These are phyloP conservation scores for Colletotrichum sp. DNA, from an alignment of 2,329 filamentous ascomycete species.

Conservation along the genomic window DNA sequence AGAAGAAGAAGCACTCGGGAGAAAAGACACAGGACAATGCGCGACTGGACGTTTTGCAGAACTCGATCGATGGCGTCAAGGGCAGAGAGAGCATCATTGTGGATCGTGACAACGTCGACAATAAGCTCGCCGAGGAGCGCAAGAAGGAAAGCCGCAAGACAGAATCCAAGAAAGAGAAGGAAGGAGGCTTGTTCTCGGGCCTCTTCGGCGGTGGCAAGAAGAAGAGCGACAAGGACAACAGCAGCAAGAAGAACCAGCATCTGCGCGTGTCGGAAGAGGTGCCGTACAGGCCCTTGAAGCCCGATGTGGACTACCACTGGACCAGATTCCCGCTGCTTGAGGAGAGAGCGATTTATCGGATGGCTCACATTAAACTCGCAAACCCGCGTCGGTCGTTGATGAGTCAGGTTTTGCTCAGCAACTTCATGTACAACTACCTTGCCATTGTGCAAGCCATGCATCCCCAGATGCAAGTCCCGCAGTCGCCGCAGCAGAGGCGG, in stretches of 20 bases:
- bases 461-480: constrained; percentile 90
- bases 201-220: constrained; percentile 92
- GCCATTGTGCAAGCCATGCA: constrained; percentile 99
- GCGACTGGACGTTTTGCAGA: constrained; percentile 85
- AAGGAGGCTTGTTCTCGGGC: constrained; percentile 90
- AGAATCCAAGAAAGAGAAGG: constrained; percentile 88
- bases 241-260: constrained; percentile 75
- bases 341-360: constrained; percentile 95
- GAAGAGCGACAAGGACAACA: constrained; percentile 78
- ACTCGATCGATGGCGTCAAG: constrained; percentile 77
- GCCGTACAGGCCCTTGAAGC: constrained; percentile 71
- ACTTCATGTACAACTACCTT: constrained; percentile 99
- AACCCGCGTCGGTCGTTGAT: constrained; percentile 91
- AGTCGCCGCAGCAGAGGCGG: constrained; percentile 75
- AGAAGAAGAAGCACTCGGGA: constrained; percentile 63
- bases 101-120: constrained; percentile 76
- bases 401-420: constrained; percentile 94
- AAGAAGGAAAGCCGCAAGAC: constrained; percentile 84
- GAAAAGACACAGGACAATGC: constrained; percentile 77
- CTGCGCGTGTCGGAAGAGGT: constrained; percentile 83
- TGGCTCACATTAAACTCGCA: constrained; percentile 99
- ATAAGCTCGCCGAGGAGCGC: constrained; percentile 78
- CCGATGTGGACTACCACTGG: constrained; percentile 96
- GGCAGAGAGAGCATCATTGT: constrained; percentile 85
- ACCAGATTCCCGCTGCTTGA: constrained; percentile 93